Conservation (phyloP, 495 filamentous ascomycete species). For the Neurospora cerealis region DNA sequence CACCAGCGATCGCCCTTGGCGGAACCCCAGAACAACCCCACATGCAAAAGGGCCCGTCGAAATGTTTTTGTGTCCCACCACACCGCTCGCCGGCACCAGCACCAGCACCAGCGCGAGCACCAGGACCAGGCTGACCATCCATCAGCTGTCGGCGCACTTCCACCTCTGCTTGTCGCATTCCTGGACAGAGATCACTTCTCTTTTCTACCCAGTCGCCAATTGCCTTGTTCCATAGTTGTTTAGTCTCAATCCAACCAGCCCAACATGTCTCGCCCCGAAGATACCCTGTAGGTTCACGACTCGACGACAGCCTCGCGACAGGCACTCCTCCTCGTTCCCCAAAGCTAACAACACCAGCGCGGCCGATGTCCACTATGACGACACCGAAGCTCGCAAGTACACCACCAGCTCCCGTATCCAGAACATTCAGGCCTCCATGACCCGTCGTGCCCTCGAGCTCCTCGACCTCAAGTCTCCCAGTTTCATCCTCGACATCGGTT, state of each 20-base stretch:
- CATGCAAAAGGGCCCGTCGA: neutral
- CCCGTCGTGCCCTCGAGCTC: constrained; percentile 79
- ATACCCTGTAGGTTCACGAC: constrained; percentile 58
- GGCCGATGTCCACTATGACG: constrained; percentile 94
- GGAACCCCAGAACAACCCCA: neutral
- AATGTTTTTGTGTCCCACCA: neutral
- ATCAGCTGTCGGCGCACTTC: neutral
- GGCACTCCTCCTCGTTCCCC: constrained; percentile 4
- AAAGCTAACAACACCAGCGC: constrained; percentile 43
- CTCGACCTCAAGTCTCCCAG: constrained; percentile 73
- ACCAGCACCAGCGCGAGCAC: neutral
- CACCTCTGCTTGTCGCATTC: neutral
- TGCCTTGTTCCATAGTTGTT: neutral
- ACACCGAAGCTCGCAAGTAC: constrained; percentile 89
- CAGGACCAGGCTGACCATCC: neutral
- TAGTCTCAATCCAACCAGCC: constrained; percentile 7
- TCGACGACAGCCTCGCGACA: constrained; percentile 6
- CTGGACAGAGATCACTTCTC: neutral
- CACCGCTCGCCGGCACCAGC: neutral
- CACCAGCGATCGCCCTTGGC: neutral
- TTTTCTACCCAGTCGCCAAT: neutral
- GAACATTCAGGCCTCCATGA: constrained; percentile 91
- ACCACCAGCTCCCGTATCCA: constrained; percentile 95
- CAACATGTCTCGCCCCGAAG: constrained; percentile 92
- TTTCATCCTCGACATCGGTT: constrained; percentile 88